Percentiles rank a stretch among this genome's conserved stretches.
phyloP scores from a whole-genome alignment of 164 flowering plant genomes.

The Magnolia changhungtana region DNA sequence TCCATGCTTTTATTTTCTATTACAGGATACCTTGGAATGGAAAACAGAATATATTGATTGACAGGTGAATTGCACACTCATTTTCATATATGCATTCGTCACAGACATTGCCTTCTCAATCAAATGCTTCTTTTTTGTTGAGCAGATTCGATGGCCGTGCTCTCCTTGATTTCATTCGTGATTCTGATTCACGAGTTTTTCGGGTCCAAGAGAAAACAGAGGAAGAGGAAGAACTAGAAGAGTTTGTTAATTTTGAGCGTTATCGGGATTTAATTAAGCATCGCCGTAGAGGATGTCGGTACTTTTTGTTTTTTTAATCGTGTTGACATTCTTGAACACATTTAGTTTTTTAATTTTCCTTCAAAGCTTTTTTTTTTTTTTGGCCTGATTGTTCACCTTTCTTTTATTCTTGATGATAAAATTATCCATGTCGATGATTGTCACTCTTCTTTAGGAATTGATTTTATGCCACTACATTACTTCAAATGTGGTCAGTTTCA shows the following conservation, averaged over 20 bases:
- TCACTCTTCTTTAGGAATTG: neutral
- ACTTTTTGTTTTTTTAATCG: conserved; percentile 51
- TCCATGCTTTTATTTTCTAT: neutral
- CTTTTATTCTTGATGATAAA: neutral
- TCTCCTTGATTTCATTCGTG: conserved; percentile 90
- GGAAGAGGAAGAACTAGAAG: conserved; percentile 96
- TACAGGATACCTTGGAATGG: conserved; percentile 98
- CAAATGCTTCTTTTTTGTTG: neutral
- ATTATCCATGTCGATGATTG: neutral
- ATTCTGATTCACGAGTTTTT: conserved; percentile 45
- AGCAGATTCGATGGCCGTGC: conserved; percentile 97
- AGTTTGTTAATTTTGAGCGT: conserved; percentile 99
- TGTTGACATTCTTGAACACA: conserved; percentile 8
- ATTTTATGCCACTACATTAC: neutral
- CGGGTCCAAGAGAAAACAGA: conserved; percentile 68
- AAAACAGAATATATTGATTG: conserved; percentile 79
- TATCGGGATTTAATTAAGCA: conserved; percentile 99
- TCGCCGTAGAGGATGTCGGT: conserved; percentile 99
- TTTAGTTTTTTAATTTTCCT: neutral
- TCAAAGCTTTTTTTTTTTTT: neutral
- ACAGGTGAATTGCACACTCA: conserved; percentile 46
- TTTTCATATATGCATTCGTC: neutral
- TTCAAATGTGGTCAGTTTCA: conserved; percentile 19
- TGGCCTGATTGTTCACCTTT: neutral
- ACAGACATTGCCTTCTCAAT: neutral